Conservation (phyloP, 169 alveolate genomes). For the Theileria orientalis region DNA sequence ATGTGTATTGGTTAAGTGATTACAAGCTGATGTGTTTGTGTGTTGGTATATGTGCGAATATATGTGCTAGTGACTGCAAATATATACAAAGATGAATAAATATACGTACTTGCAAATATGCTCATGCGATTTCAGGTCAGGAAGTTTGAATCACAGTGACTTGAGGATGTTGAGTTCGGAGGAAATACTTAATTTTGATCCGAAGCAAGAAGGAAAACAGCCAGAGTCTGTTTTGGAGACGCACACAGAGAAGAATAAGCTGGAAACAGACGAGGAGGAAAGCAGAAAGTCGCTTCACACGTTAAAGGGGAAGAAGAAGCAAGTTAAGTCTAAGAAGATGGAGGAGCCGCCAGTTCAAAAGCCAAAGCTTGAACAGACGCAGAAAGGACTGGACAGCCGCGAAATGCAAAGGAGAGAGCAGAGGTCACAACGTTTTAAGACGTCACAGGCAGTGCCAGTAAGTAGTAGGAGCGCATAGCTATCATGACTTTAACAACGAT, state of each 20-base stretch:
- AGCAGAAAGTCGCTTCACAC: not conserved
- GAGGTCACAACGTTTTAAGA: slow-evolving; percentile 30
- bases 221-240: too few relatives aligned
- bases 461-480: not conserved
- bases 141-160: slow-evolving; percentile 18
- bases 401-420: slow-evolving; percentile 31
- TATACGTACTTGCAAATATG: not conserved
- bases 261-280: not conserved
- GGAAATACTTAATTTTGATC: slow-evolving; percentile 9
- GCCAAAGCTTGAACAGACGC: not conserved
- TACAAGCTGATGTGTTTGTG: too few relatives aligned
- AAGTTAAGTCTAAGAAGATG: not conserved
- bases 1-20: too few relatives aligned
- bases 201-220: not conserved
- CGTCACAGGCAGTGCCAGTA: not conserved
- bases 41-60: too few relatives aligned
- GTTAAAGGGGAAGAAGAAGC: not conserved
- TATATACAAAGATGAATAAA: too few relatives aligned
- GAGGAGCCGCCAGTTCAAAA: not conserved
- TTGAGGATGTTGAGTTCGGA: slow-evolving; percentile 31
- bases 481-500: not conserved
- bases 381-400: not conserved
- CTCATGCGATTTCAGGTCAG: slow-evolving; percentile 11
- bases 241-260: not conserved
- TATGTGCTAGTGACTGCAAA: too few relatives aligned